phyloP scores from a whole-genome alignment of 352 stramenopile species.

The Phytophthora sp. region DNA sequence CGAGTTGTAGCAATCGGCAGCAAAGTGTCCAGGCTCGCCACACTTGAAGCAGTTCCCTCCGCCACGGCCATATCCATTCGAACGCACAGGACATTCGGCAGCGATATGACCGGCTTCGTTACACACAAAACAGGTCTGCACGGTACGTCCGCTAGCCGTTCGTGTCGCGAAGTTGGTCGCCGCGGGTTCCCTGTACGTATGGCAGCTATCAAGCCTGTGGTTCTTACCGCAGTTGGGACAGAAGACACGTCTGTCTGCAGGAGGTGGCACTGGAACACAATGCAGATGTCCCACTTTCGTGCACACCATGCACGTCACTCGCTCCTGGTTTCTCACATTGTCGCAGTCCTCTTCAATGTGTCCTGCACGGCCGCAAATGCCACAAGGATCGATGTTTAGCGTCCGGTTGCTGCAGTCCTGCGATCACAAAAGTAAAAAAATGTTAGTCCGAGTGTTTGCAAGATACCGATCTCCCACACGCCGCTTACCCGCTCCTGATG shows the following conservation, averaged over 20 bases:
- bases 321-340: slow-evolving; percentile 29
- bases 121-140: slow-evolving; percentile 81
- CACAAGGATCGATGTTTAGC: slow-evolving; percentile 46
- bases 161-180: slow-evolving; percentile 50
- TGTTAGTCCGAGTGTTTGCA: no score
- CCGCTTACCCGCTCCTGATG: slow-evolving; percentile 64
- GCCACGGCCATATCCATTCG: slow-evolving; percentile 42
- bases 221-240: slow-evolving; percentile 70
- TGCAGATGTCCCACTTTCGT: slow-evolving; percentile 64
- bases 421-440: no score
- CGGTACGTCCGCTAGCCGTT: slow-evolving; percentile 42
- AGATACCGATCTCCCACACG: no score
- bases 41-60: slow-evolving; percentile 64
- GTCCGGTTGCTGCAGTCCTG: slow-evolving; percentile 67
- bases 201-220: slow-evolving; percentile 55
- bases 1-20: slow-evolving; percentile 46
- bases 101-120: slow-evolving; percentile 74
- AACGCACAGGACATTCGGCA: slow-evolving; percentile 60
- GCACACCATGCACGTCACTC: slow-evolving; percentile 82
- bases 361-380: slow-evolving; percentile 58
- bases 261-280: slow-evolving; percentile 68
- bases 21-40: slow-evolving; percentile 52
- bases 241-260: slow-evolving; percentile 72
- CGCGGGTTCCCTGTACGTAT: slow-evolving; percentile 51
- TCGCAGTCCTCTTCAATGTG: slow-evolving; percentile 56